Evolutionary conservation across 2,329 filamentous ascomycete species (phyloP).

Genomic region (Claviceps purpurea): DNA sequence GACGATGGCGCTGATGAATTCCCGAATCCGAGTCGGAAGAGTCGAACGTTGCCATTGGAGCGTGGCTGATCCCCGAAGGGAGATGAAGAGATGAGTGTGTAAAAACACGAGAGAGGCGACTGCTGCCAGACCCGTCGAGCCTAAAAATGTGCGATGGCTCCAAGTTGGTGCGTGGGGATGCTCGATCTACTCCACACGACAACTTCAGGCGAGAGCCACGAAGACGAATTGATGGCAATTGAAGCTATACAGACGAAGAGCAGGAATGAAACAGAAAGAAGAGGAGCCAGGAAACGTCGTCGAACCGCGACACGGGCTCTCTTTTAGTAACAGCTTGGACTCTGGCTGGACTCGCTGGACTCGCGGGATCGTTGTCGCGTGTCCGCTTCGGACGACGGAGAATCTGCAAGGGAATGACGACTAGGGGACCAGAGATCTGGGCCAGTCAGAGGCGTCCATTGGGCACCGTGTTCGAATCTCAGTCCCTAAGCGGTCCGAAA

Average conservation of each 20-base stretch:
- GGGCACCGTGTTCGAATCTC: constrained; percentile 9
- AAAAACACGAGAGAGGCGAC: background rate
- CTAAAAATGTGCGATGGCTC: background rate
- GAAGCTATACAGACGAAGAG: too few species aligned
- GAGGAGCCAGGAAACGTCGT: too few species aligned
- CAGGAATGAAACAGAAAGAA: too few species aligned
- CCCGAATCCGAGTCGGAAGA: constrained; percentile 4
- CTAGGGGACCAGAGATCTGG: background rate
- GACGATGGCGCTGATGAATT: constrained; percentile 5
- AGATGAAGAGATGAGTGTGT: too few species aligned
- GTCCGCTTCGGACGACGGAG: background rate
- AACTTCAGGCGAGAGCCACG: background rate
- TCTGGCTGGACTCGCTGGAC: too few species aligned
- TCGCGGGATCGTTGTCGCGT: too few species aligned
- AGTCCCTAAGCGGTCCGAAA: constrained; percentile 6
- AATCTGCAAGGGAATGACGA: constrained; percentile 1
- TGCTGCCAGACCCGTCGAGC: background rate
- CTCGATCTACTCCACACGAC: background rate
- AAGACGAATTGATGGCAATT: background rate
- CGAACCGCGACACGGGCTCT: too few species aligned
- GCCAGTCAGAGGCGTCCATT: constrained; percentile 9
- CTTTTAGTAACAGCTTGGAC: too few species aligned
- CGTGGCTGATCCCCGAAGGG: background rate
- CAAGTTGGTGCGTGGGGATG: background rate
- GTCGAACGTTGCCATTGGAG: constrained; percentile 3